Evolutionary conservation across 306 rosid species (phyloP).

Genomic region (Gleditsia sinensis): DNA sequence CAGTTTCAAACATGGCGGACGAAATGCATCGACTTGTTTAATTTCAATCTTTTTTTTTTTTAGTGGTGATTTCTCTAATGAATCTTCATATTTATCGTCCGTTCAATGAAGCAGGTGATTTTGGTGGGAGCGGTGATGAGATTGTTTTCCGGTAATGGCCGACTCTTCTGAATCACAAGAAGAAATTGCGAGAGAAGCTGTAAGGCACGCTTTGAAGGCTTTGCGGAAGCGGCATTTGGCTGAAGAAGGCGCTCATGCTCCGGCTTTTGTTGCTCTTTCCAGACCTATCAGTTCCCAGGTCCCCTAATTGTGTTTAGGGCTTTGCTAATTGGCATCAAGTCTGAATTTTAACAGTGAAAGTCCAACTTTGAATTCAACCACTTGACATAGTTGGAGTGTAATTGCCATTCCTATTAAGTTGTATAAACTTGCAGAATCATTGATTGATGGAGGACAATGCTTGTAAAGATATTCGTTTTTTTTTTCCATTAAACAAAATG

Average conservation of each 20-base stretch:
- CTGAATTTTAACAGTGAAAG: neutral
- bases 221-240: conserved; percentile 82
- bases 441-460: conserved; percentile 2
- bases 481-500: neutral
- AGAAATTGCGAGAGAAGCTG: conserved; percentile 64
- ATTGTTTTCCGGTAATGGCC: conserved; percentile 29
- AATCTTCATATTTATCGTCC: neutral
- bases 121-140: neutral
- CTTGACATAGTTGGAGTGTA: neutral
- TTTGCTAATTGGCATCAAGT: neutral
- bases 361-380: neutral
- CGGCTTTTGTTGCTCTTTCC: conserved; percentile 75
- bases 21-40: neutral
- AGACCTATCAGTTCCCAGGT: conserved; percentile 72
- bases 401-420: neutral
- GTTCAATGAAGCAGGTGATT: neutral
- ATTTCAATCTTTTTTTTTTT: neutral
- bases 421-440: neutral
- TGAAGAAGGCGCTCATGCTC: conserved; percentile 98
- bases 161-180: conserved; percentile 53
- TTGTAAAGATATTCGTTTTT: neutral
- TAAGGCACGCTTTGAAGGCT: conserved; percentile 79
- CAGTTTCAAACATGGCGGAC: neutral
- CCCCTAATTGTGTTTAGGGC: conserved; percentile 14
- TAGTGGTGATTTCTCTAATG: neutral